These are phyloP conservation scores for Coemansia sp. DNA, from an alignment of 192 early-diverging fungal species.

Conservation along the genomic window DNA sequence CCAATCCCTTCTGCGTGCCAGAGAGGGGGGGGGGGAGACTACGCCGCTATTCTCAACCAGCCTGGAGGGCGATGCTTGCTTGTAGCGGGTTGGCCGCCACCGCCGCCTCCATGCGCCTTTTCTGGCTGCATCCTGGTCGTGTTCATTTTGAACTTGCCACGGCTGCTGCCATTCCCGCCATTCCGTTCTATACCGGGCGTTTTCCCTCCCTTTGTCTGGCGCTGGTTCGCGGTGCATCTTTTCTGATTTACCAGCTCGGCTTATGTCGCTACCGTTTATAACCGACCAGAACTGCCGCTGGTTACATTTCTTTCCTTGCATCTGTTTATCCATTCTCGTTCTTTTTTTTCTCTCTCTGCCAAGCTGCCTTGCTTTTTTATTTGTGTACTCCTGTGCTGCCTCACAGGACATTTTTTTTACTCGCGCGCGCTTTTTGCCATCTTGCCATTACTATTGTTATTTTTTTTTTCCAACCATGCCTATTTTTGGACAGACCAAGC, in stretches of 20 bases:
- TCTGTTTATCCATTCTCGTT: neutral
- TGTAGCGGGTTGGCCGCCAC: neutral
- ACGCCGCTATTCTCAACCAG: constrained; percentile 23
- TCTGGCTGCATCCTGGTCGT: neutral
- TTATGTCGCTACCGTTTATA: constrained; percentile 5
- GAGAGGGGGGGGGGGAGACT: no score
- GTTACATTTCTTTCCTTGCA: neutral
- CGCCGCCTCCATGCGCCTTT: constrained; percentile 5
- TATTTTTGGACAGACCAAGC: constrained; percentile 25
- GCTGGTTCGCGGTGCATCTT: neutral
- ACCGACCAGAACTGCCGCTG: neutral
- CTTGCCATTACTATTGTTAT: no score
- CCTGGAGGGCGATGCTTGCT: neutral
- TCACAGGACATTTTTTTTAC: neutral
- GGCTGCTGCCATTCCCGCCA: neutral
- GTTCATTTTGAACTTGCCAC: constrained; percentile 7
- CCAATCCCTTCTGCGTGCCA: neutral
- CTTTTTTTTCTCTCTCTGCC: neutral
- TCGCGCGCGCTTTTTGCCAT: neutral
- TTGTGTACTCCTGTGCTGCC: neutral
- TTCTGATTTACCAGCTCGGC: constrained; percentile 1
- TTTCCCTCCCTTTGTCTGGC: neutral
- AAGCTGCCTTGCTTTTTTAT: neutral
- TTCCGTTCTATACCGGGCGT: neutral
- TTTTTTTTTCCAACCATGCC: constrained; percentile 14